Base-by-base conservation (phyloP, 345 rosid genomes). In the Brassica carinata region DNA sequence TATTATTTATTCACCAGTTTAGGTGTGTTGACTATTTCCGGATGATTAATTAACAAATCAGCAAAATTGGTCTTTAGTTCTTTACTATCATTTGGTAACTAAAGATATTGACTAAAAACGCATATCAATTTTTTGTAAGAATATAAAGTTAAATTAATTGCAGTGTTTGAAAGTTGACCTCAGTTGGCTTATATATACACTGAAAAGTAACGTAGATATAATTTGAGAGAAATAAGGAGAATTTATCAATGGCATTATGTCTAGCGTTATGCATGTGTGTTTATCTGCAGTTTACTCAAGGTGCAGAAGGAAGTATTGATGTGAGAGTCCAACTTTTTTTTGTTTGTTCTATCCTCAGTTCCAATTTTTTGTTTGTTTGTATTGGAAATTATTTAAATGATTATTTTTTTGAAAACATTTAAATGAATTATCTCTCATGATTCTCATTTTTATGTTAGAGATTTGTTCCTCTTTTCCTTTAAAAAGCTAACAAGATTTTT, bases 291-390 rank as follows among this genome's bases (percentile, higher is more conserved):
- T 34, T 64, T 51, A 31, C 71, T 19, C 71, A 71, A 23, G 38
- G 76, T 9, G 76, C 81, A 48, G 19, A 63, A 30, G 71, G 76
- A 64, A 77, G 29, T 61, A 64, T 71, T 34, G 65, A 77, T 48
- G 81, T 77, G 40, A 77, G 76, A 5, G 19, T 70, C 38, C 33
- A 30, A 53, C 29, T 33, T 77, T 13, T 61, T 69, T n/a, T n/a
- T n/a, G 8, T 63, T 45, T 62, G 17, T 30, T 77, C 7, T 30
- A 58, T 13, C 61, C n/a, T 69, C 48, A 3, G 3, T 61, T 29
- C 11, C 7, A 36, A 2, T 23, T 43, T 27, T 2, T 13, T 11
- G n/a, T n/a, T n/a, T n/a, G n/a, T n/a, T n/a, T n/a, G n/a, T n/a
- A n/a, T n/a, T n/a, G n/a, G n/a, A n/a, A n/a, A n/a, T n/a, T n/a